Evolutionary conservation across 2,329 filamentous ascomycete genomes (phyloP).

Genomic region (Nothophoma quercina): DNA sequence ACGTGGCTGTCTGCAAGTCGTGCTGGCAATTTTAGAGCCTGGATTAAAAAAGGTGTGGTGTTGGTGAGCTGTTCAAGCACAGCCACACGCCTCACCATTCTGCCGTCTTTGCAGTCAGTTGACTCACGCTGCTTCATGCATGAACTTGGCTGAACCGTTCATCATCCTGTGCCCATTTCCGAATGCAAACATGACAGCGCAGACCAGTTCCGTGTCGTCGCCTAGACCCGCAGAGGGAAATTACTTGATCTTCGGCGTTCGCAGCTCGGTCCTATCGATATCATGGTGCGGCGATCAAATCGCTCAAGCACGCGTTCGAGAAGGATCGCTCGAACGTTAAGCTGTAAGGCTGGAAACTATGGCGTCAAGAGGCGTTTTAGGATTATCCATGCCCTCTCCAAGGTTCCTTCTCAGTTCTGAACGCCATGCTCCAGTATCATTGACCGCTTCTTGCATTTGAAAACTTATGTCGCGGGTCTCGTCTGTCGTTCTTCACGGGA

Average conservation of each 20-base stretch:
- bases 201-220: slow-evolving; percentile 19
- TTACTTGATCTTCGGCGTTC: slow-evolving; percentile 17
- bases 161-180: slow-evolving; percentile 28
- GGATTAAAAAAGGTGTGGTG: slow-evolving; percentile 17
- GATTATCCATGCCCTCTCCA: slow-evolving; percentile 18
- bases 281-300: slow-evolving; percentile 25
- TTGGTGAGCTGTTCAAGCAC: slow-evolving; percentile 33
- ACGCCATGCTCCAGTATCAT: slow-evolving; percentile 12
- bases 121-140: slow-evolving; percentile 26
- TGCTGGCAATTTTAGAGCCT: slow-evolving; percentile 28
- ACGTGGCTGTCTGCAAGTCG: slow-evolving; percentile 38
- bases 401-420: slow-evolving; percentile 11
- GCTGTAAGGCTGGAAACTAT: slow-evolving; percentile 23
- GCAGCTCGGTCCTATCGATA: slow-evolving; percentile 26
- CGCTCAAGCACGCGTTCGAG: slow-evolving; percentile 14
- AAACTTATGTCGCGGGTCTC: slow-evolving; percentile 5
- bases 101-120: neutral
- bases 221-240: slow-evolving; percentile 25
- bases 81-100: slow-evolving; percentile 25
- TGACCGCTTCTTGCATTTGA: slow-evolving; percentile 6
- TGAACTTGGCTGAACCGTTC: slow-evolving; percentile 35
- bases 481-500: slow-evolving; percentile 22
- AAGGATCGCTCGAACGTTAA: slow-evolving; percentile 20
- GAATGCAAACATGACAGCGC: slow-evolving; percentile 21
- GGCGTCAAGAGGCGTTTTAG: slow-evolving; percentile 3